Evolutionary conservation across 176 grass and related monocot species (phyloP), one percentile per base, ranked within the genome.

Genomic region (Ananas comosus): DNA sequence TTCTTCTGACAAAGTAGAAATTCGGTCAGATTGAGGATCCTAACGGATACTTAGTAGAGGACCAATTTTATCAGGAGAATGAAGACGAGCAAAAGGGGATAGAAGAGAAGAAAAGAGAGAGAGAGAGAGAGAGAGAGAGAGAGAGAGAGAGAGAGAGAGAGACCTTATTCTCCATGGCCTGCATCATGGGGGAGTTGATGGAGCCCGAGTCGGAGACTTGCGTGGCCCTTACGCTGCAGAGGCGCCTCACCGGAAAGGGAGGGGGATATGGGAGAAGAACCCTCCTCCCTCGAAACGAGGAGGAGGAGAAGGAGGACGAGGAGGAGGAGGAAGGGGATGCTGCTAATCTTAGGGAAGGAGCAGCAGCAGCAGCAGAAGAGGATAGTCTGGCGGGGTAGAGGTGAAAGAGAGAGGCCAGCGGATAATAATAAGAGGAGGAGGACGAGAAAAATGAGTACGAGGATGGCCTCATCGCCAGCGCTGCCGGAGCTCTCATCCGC

Each of bases 131-230:
- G 16, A 14, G 0, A 18, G 19, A 4, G 13, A 59, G 54, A 59
- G 13, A 57, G 11, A 57, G 2, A 57, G 17, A 53, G 10, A 53
- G 7, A 57, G 11, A 57, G 53, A 57, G 13, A 18, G 54, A 19
- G 54, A 59, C 54, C 54, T 59, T 59, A 14, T 59, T 59, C 19
- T 59, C 54, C 54, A 59, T 59, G 54, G 16, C 54, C 16, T 59
- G 54, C 13, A 59, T 59, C 54, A 59, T 59, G 9, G 54, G 54
- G 10, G 54, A 59, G 54, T 59, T 18, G 13, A 19, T 59, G 54
- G 54, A 59, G 54, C 54, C 54, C 54, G 54, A 59, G 54, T 59
- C 54, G n/a, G 54, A 59, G 11, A 59, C 54, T 9, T 59, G 54
- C 13, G 54, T 59, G 16, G 54, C 54, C 54, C 54, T 14, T 18